These are phyloP conservation scores for Citrus maxima DNA, from an alignment of 345 rosid species.

Conservation along the genomic window DNA sequence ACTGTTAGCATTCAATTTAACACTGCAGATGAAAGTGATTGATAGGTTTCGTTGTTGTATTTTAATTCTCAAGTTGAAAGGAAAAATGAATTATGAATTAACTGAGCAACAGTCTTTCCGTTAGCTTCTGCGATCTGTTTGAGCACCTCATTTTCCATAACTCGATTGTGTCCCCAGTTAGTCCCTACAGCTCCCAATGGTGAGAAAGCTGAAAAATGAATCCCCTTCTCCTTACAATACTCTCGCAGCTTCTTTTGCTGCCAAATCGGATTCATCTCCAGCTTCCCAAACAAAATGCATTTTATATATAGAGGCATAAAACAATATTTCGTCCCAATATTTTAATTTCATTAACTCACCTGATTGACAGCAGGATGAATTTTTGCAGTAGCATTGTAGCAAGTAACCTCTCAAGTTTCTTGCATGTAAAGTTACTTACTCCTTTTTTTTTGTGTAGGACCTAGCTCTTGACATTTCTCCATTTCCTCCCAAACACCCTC, in stretches of 20 bases:
- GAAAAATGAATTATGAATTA: background rate
- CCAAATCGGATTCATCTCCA: conserved; percentile 37
- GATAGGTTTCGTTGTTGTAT: too few species aligned
- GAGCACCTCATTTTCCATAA: conserved; percentile 27
- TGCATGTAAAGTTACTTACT: conserved; percentile 35
- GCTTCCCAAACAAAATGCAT: conserved; percentile 5
- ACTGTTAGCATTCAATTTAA: too few species aligned
- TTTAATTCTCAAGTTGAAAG: too few species aligned
- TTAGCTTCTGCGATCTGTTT: conserved; percentile 27
- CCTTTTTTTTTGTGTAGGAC: conserved; percentile 29
- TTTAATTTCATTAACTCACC: conserved; percentile 1
- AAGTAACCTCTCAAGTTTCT: conserved; percentile 36
- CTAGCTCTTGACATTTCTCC: conserved; percentile 36
- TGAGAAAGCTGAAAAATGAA: conserved; percentile 31
- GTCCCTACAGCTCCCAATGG: conserved; percentile 34
- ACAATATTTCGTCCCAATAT: too few species aligned
- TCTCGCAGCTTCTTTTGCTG: conserved; percentile 32
- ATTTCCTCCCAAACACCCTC: conserved; percentile 36
- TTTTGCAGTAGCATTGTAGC: conserved; percentile 6
- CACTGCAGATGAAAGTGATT: too few species aligned
- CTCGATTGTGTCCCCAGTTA: conserved; percentile 25
- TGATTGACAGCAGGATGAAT: conserved; percentile 40
- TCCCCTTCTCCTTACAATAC: conserved; percentile 23
- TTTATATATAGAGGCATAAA: background rate
- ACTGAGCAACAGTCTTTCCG: conserved; percentile 35